phyloP scores from a whole-genome alignment of 257 asterid species.

The Solanum rostratum region DNA sequence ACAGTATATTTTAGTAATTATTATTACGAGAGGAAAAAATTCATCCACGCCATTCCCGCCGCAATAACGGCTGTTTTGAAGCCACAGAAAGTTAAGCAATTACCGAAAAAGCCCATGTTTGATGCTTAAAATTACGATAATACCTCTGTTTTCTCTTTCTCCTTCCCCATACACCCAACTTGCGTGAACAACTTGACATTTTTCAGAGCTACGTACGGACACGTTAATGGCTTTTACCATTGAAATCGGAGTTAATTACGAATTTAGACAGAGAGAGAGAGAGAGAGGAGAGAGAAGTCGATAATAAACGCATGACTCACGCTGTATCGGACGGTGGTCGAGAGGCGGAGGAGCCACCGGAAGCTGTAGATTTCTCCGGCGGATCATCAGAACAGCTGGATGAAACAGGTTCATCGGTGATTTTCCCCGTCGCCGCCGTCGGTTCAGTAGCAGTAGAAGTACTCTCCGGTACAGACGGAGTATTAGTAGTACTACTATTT shows the following conservation, averaged over 20 bases:
- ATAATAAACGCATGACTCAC: conserved; percentile 42
- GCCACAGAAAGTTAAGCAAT: conserved; percentile 15
- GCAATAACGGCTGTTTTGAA: conserved; percentile 48
- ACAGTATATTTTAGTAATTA: not conserved
- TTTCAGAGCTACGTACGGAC: conserved; percentile 36
- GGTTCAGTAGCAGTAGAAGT: not conserved
- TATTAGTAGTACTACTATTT: not conserved
- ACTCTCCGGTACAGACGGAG: not conserved
- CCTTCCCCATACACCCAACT: conserved; percentile 4
- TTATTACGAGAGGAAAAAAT: not conserved
- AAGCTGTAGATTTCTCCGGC: conserved; percentile 48
- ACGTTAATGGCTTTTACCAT: conserved; percentile 8
- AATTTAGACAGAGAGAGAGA: not conserved
- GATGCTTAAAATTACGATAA: conserved; percentile 8
- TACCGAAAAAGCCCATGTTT: conserved; percentile 26
- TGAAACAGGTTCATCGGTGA: conserved; percentile 20
- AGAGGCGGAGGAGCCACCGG: conserved; percentile 29
- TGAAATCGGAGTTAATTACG: conserved; percentile 11
- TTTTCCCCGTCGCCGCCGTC: not conserved
- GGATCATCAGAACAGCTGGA: conserved; percentile 71
- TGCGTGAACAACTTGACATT: conserved; percentile 14
- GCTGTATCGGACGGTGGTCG: conserved; percentile 42
- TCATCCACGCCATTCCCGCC: conserved; percentile 54
- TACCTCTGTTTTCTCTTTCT: conserved; percentile 1
- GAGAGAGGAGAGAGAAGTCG: not conserved